These are phyloP conservation scores for Groenewaldozyma auringiensis DNA, from an alignment of 1,139 yeast species.

Conservation along the genomic window DNA sequence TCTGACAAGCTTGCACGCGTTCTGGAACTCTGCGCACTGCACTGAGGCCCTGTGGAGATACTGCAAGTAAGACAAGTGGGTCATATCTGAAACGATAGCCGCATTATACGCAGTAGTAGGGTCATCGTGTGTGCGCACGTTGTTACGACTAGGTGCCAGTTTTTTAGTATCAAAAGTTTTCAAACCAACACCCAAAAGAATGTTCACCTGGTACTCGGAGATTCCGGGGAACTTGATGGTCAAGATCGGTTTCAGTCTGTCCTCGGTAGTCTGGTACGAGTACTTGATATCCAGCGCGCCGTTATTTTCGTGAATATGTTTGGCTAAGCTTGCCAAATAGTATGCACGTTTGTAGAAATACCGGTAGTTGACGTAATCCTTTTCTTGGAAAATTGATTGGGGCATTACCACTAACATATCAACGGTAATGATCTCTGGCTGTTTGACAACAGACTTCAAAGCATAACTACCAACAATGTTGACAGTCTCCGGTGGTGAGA, in stretches of 20 bases:
- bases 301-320: slow-evolving; percentile 39
- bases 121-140: slow-evolving; percentile 53
- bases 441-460: slow-evolving; percentile 66
- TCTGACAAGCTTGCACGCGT: slow-evolving; percentile 81
- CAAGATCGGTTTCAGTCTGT: slow-evolving; percentile 30
- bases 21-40: slow-evolving; percentile 74
- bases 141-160: slow-evolving; percentile 58
- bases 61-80: slow-evolving; percentile 63
- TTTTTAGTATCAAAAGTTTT: slow-evolving; percentile 68
- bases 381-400: slow-evolving; percentile 58
- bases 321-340: slow-evolving; percentile 70
- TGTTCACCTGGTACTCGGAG: slow-evolving; percentile 48
- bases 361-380: slow-evolving; percentile 85
- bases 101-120: slow-evolving; percentile 86
- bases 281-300: slow-evolving; percentile 44
- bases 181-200: slow-evolving; percentile 66
- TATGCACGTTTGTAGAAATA: slow-evolving; percentile 86
- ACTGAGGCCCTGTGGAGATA: slow-evolving; percentile 69
- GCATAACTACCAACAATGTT: slow-evolving; percentile 87
- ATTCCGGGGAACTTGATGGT: slow-evolving; percentile 21
- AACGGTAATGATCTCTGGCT: slow-evolving; percentile 55
- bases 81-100: slow-evolving; percentile 60
- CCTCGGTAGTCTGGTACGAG: slow-evolving; percentile 38
- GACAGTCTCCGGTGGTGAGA: slow-evolving; percentile 63
- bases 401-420: slow-evolving; percentile 87